A percentile compares a stretch with the other conserved stretches of the same genome.
Conservation (phyloP, 306 rosid species). For the Calophaca sinica region DNA sequence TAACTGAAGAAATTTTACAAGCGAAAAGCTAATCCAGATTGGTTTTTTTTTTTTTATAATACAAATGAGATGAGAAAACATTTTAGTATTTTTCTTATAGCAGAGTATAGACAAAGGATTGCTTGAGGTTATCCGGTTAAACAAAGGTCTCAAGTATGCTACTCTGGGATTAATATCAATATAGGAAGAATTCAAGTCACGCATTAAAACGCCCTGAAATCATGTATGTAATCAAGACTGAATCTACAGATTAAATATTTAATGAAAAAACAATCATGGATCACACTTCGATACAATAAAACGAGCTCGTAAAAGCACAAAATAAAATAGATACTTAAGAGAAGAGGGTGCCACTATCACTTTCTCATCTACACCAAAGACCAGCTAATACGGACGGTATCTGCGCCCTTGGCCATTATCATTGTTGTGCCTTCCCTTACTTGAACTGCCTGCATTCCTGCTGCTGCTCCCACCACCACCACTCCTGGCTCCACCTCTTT, state of each 20-base stretch:
- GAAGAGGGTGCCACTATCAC: neutral
- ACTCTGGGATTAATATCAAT: neutral
- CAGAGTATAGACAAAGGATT: neutral
- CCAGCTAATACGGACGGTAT: slow-evolving; percentile 79
- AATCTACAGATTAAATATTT: slow-evolving; percentile 37
- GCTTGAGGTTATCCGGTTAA: neutral
- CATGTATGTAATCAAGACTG: slow-evolving; percentile 31
- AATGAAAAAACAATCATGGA: slow-evolving; percentile 33
- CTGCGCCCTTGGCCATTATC: slow-evolving; percentile 78
- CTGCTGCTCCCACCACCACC: slow-evolving; percentile 58
- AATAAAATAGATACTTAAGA: slow-evolving; percentile 25
- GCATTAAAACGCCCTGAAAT: slow-evolving; percentile 23
- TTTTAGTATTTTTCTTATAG: too few relatives aligned
- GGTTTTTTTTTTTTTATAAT: too few relatives aligned
- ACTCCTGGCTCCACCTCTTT: slow-evolving; percentile 66
- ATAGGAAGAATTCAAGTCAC: slow-evolving; percentile 28
- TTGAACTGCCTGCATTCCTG: slow-evolving; percentile 63
- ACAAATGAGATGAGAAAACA: too few relatives aligned
- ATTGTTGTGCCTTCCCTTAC: slow-evolving; percentile 70
- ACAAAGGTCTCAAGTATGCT: slow-evolving; percentile 3
- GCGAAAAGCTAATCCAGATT: too few relatives aligned
- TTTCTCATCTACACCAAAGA: slow-evolving; percentile 19
- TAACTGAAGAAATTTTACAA: too few relatives aligned
- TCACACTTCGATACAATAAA: slow-evolving; percentile 35
- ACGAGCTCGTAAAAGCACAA: slow-evolving; percentile 3